Base-by-base conservation (phyloP, 108 stramenopile species). In the Cyclotella cryptica region DNA sequence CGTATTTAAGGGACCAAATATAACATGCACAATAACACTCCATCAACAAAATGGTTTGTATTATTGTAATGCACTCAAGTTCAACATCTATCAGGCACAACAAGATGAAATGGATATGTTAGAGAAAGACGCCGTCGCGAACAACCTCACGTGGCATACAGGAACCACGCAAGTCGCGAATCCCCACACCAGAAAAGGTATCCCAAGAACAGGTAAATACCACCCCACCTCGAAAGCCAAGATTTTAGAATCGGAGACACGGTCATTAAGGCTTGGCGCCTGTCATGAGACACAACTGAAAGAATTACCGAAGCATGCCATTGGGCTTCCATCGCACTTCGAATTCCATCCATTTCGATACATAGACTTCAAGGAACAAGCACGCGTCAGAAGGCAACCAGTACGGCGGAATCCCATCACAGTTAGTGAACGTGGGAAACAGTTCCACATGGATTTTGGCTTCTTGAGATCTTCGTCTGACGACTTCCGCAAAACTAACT, bases 371-470 rank as follows among this genome's bases (percentile, higher is more conserved):
- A 70, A 70, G n/a, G 30, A 35, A 39, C n/a, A 54, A 7, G 69
- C 69, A 0, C 3, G 18, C 5, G 55, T 70, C 3, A 0, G 5
- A 35, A 35, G 22, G 39, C 52, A 55, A 29, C 53, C 54, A 10
- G 49, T 30, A 27, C 26, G 51, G 0, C 11, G 29, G 2, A 24
- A 44, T n/a, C 47, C 29, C 24, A 28, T 52, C 26, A 21, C 5
- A 0, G 51, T 52, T 0, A 28, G 21, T 6, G 67, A 68, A 27
- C 0, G 47, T 6, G 29, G 28, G 5, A 0, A 28, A 9, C 47
- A 47, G 0, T 68, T 51, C 49, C 49, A 68, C 45, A 27, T 35
- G 22, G 49, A 68, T 9, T 68, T 68, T 51, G 51, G 69, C 39
- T 69, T 69, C 19, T 24, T 69, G 30, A 26, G 69, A 35, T 51